Base-by-base conservation (phyloP, 75 land plant genomes). In the Adiantum capillusveneris region DNA sequence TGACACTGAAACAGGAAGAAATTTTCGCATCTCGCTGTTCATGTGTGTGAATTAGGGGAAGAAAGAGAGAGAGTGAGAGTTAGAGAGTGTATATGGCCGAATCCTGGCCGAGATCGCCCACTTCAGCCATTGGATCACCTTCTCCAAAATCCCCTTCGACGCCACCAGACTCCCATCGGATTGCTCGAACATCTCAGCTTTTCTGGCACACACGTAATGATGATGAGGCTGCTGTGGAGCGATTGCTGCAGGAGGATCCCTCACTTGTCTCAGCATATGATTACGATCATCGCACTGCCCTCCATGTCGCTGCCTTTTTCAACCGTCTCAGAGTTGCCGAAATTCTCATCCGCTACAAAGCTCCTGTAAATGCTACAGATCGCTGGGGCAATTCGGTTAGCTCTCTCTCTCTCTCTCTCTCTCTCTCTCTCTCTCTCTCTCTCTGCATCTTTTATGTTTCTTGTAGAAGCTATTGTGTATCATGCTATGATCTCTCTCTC, bases 331-430 rank as follows among this genome's bases (percentile, higher is more conserved):
- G 52, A 13, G 66, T 56, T 66, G 72, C 65, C 31, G 59, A 54
- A 39, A 16, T 63, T 24, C 67, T 69, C 39, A 48, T 69, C 19
- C 20, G 29, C 25, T 49, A 45, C 14, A 49, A 57, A n/a, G 72
- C 67, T n/a, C 11, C 48, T 24, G 58, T 63, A 50, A 69, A 69
- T 29, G 67, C 66, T n/a, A 25, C 41, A 0, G 66, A 69, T 36
- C 72, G 72, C 29, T 69, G 72, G 72, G 66, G 58, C n/a, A 63
- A 69, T 34, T 64, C 72, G 6, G 50, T 55, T 5, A 26, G 31
- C 22, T 25, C 25, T 27, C 16, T 55, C 31, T 29, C 9, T 25
- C n/a, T n/a, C n/a, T n/a, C n/a, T n/a, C n/a, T n/a, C n/a, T n/a
- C n/a, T n/a, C n/a, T n/a, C n/a, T n/a, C n/a, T n/a, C n/a, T n/a